Evolutionary conservation across 2,329 filamentous ascomycete genomes (phyloP).

Genomic region (Capronia epimyces): DNA sequence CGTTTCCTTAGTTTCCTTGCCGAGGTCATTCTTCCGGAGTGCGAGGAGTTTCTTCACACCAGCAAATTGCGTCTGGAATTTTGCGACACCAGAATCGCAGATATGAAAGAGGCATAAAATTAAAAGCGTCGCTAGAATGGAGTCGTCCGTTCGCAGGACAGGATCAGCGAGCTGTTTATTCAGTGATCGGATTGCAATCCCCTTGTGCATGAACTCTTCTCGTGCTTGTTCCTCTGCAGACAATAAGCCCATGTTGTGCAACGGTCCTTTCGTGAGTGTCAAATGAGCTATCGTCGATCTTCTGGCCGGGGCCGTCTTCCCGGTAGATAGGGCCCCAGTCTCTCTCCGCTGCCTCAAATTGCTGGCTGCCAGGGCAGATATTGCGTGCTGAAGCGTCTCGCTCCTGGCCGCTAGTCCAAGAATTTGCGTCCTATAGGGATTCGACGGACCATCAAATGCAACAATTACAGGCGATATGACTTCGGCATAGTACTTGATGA

Average conservation of each 20-base stretch:
- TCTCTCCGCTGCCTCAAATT: slow-evolving; percentile 76
- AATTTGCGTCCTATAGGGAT: slow-evolving; percentile 80
- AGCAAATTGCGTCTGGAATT: slow-evolving; percentile 88
- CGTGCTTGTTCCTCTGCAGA: slow-evolving; percentile 57
- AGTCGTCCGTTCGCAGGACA: slow-evolving; percentile 70
- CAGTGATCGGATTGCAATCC: slow-evolving; percentile 73
- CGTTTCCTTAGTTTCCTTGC: slow-evolving; percentile 41
- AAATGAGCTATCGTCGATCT: slow-evolving; percentile 45
- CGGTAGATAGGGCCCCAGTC: slow-evolving; percentile 50
- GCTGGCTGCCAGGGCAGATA: slow-evolving; percentile 82
- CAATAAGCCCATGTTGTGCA: slow-evolving; percentile 40
- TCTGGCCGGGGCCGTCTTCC: slow-evolving; percentile 47
- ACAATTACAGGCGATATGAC: slow-evolving; percentile 89
- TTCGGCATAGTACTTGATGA: slow-evolving; percentile 90
- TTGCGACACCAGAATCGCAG: slow-evolving; percentile 85
- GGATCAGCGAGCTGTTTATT: slow-evolving; percentile 79
- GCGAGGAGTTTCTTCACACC: slow-evolving; percentile 85
- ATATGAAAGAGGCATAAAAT: slow-evolving; percentile 89
- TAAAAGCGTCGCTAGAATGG: slow-evolving; percentile 78
- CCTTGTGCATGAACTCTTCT: slow-evolving; percentile 78
- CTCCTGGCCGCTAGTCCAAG: slow-evolving; percentile 71
- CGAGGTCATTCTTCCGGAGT: slow-evolving; percentile 60
- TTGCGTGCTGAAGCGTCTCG: slow-evolving; percentile 82
- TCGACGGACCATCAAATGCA: slow-evolving; percentile 77
- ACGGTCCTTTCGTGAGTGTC: slow-evolving; percentile 37